Evolutionary conservation across 495 filamentous ascomycete genomes (phyloP).

Genomic region (Penicillium robsamsonii): DNA sequence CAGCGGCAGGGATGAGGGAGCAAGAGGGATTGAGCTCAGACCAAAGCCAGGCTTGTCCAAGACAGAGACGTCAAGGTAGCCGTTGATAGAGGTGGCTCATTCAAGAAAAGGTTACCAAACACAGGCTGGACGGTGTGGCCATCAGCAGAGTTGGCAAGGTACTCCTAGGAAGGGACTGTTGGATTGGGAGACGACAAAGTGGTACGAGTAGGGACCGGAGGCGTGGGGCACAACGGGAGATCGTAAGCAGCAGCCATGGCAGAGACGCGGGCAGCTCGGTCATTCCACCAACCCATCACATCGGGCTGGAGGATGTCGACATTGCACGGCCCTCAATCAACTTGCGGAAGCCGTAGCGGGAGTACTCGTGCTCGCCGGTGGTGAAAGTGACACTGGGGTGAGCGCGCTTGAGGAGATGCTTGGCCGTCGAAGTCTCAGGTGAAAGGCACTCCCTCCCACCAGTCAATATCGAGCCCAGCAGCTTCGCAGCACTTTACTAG

Average conservation of each 20-base stretch:
- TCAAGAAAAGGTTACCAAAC: slow-evolving; percentile 85
- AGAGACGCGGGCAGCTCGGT: slow-evolving; percentile 88
- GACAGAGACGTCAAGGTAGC: slow-evolving; percentile 71
- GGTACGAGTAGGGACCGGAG: slow-evolving; percentile 89
- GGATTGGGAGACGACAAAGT: slow-evolving; percentile 86
- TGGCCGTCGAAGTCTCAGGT: slow-evolving; percentile 92
- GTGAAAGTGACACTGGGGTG: slow-evolving; percentile 92
- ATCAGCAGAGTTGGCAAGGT: slow-evolving; percentile 86
- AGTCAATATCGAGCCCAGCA: slow-evolving; percentile 81
- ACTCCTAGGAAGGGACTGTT: slow-evolving; percentile 94
- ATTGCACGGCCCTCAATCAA: slow-evolving; percentile 86
- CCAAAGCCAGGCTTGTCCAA: slow-evolving; percentile 91
- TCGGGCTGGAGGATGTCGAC: slow-evolving; percentile 92
- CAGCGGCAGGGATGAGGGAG: slow-evolving; percentile 69
- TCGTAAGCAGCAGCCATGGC: slow-evolving; percentile 90
- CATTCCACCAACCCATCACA: slow-evolving; percentile 90
- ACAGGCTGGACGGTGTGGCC: slow-evolving; percentile 85
- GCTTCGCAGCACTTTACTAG: slow-evolving; percentile 77
- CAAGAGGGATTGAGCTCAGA: slow-evolving; percentile 76
- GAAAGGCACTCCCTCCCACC: slow-evolving; percentile 92
- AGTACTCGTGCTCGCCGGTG: slow-evolving; percentile 93
- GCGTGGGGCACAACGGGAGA: slow-evolving; percentile 91
- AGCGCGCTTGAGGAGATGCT: slow-evolving; percentile 79
- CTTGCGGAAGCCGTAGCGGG: slow-evolving; percentile 89
- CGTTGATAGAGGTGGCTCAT: slow-evolving; percentile 87